Base-by-base conservation (phyloP, 139 green algal genomes). In the Tetraselmis chui region DNA sequence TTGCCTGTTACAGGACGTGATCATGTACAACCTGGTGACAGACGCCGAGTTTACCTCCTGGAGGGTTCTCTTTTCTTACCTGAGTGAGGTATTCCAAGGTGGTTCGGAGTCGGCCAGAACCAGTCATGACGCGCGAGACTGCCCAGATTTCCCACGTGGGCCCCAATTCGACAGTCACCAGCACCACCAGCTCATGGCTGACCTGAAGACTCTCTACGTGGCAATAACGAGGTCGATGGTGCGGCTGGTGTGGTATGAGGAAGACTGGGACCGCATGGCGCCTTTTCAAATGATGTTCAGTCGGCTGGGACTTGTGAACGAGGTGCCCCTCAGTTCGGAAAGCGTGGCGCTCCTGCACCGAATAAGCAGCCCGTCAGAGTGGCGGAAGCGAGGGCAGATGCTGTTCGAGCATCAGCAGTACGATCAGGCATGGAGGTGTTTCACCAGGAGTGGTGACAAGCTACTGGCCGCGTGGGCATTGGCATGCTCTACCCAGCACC, bases 141-240 rank as follows among this genome's bases (percentile, higher is more conserved):
- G n/a, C n/a, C n/a, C n/a, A n/a, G n/a, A n/a, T n/a, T 32, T 84
- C 32, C n/a, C 58, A 23, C 2, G 1, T 23, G 83, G 59, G 31
- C 79, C 83, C n/a, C 25, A 26, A 22, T 86, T 86, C 76, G 76
- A 86, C 76, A 29, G 67, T 18, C 67, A 79, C 59, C 59, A 58
- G 31, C 81, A 84, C 81, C 75, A 32, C 32, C 22, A 76, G 28
- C 32, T 84, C 77, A 31, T 67, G 0, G 23, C 67, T 0, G 83
- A 84, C 79, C 80, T 87, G 30, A 87, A 87, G 80, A 30, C 31
- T 28, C 77, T 87, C 76, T 87, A 87, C 29, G 84, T 87, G 77
- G 76, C 77, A 0, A 32, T 79, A 27, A 87, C 84, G 23, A 80
- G 80, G 29, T 77, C 58, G 0, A 59, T 79, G 28, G 59, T 83